Evolutionary conservation across 208 protist species (phyloP).

Genomic region (Trypanosoma brucei): DNA sequence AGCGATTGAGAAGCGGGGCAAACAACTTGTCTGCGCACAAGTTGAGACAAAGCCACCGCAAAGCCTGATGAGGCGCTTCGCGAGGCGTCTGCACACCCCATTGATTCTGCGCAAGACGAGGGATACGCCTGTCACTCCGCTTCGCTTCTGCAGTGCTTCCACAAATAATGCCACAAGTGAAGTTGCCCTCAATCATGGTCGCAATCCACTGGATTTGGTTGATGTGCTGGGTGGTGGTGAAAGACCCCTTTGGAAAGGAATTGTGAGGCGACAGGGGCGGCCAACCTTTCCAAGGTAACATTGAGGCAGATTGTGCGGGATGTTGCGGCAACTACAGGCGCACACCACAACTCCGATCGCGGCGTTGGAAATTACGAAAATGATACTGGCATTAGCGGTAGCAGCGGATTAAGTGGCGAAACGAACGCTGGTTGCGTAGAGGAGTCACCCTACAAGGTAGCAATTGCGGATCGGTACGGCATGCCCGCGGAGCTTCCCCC

Average conservation of each 20-base stretch:
- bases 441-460: constrained; percentile 36
- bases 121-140: background rate
- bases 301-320: constrained; percentile 6
- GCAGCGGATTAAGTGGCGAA: background rate
- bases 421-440: background rate
- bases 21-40: no score
- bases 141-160: background rate
- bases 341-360: background rate
- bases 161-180: background rate
- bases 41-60: background rate
- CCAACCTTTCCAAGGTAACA: background rate
- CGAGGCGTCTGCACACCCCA: background rate
- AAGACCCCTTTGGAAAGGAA: background rate
- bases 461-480: constrained; percentile 62
- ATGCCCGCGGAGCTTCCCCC: constrained; percentile 63
- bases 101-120: background rate
- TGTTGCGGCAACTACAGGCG: background rate
- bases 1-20: background rate
- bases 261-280: background rate
- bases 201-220: background rate
- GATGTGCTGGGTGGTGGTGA: constrained; percentile 2
- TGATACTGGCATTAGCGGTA: background rate
- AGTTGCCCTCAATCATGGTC: background rate
- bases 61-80: background rate
- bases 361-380: background rate